A percentile compares a stretch with the other conserved stretches of the same genome.
Evolutionary conservation across 2,329 filamentous ascomycete species (phyloP).

Genomic region (Fusarium subtropicale): DNA sequence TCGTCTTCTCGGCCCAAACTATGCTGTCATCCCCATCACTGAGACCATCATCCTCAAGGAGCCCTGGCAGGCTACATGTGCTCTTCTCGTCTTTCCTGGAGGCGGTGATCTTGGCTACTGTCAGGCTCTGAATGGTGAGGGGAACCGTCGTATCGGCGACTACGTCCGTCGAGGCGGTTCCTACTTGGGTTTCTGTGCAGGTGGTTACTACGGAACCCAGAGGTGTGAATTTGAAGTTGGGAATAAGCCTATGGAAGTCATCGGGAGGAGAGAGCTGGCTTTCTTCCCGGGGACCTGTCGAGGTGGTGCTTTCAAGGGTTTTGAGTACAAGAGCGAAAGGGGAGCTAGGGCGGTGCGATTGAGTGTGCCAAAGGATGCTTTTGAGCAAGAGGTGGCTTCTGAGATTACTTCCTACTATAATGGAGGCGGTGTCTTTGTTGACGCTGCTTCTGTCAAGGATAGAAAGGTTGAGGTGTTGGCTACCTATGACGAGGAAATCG

Average conservation of each 20-base stretch:
- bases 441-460: conserved; percentile 71
- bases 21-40: conserved; percentile 89
- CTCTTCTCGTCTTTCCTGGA: conserved; percentile 90
- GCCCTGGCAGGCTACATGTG: conserved; percentile 89
- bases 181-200: conserved; percentile 93
- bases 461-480: conserved; percentile 84
- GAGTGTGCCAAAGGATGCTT: conserved; percentile 69
- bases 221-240: conserved; percentile 94
- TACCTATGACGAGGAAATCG: conserved; percentile 78
- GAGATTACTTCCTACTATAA: conserved; percentile 88
- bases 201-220: conserved; percentile 87
- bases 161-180: conserved; percentile 87
- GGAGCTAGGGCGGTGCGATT: conserved; percentile 81
- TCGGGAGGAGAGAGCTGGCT: conserved; percentile 83
- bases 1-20: conserved; percentile 86
- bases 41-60: conserved; percentile 86
- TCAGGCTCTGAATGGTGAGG: conserved; percentile 84
- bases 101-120: conserved; percentile 96
- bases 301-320: conserved; percentile 88
- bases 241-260: conserved; percentile 79
- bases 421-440: conserved; percentile 92
- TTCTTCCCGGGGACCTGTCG: conserved; percentile 91
- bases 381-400: conserved; percentile 68
- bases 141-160: conserved; percentile 84
- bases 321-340: conserved; percentile 88